A percentile compares a stretch with the other conserved stretches of the same genome.
phyloP scores from a whole-genome alignment of 2,329 filamentous ascomycete genomes.

The Curvularia verruculosa region DNA sequence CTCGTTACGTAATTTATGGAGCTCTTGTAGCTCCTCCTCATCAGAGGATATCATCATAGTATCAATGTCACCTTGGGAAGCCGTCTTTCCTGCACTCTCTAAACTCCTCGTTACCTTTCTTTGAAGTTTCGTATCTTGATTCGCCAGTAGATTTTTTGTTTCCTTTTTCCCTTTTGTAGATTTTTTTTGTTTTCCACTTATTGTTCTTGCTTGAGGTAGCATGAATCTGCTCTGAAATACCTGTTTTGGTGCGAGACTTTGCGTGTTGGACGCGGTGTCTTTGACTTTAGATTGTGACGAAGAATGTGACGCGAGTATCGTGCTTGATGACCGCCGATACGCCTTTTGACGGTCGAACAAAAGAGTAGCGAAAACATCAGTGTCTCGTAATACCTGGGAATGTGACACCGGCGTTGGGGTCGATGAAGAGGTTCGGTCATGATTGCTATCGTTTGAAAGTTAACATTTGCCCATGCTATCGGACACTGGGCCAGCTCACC shows the following conservation, averaged over 20 bases:
- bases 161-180: not conserved
- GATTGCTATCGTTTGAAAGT: not conserved
- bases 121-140: not conserved
- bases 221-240: not conserved
- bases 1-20: not conserved
- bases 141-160: not conserved
- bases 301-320: not conserved
- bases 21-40: not conserved
- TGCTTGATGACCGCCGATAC: constrained; percentile 2
- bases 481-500: not conserved
- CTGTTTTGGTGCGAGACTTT: not conserved
- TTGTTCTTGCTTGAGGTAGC: not conserved
- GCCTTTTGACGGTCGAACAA: constrained; percentile 17
- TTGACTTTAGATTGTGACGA: not conserved
- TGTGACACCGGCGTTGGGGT: not conserved
- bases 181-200: constrained; percentile 1
- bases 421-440: not conserved
- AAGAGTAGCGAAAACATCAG: constrained; percentile 14
- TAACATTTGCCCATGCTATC: not conserved
- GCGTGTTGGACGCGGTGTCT: too few relatives aligned
- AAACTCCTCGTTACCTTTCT: not conserved
- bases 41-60: constrained; percentile 1
- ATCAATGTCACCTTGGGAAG: not conserved
- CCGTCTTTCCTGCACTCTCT: not conserved
- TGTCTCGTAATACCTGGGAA: not conserved